These are phyloP conservation scores for Aspergillus cejpii DNA, from an alignment of 2,329 filamentous ascomycete genomes.

Conservation along the genomic window DNA sequence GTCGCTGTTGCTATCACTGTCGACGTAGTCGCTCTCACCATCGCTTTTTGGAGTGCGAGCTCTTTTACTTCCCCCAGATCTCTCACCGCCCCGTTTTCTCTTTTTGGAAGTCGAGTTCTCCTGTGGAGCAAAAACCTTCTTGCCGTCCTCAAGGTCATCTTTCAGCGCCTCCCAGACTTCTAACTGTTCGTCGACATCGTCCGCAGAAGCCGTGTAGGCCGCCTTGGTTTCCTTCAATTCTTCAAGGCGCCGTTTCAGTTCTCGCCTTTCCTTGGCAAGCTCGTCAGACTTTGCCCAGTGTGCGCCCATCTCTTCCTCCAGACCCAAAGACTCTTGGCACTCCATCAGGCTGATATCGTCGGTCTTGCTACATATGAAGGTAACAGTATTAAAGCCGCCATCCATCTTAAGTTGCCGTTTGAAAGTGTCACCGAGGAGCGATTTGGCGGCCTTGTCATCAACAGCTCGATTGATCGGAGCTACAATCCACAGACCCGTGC, in stretches of 20 bases:
- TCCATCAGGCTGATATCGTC: conserved; percentile 53
- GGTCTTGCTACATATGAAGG: conserved; percentile 58
- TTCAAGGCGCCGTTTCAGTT: not conserved
- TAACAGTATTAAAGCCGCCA: conserved; percentile 48
- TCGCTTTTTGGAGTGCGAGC: not conserved
- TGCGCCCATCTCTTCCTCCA: conserved; percentile 18
- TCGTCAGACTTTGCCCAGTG: not conserved
- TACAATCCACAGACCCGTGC: conserved; percentile 11
- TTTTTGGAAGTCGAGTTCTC: not conserved
- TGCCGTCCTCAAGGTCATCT: not conserved
- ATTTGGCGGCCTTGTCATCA: conserved; percentile 54
- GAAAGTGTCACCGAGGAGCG: conserved; percentile 51
- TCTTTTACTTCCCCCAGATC: not conserved
- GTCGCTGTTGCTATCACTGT: not conserved
- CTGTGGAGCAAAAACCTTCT: not conserved
- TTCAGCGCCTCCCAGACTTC: not conserved
- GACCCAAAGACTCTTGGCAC: conserved; percentile 36
- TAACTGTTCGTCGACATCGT: not conserved
- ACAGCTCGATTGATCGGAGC: conserved; percentile 50
- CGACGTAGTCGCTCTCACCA: not conserved
- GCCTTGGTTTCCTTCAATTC: not conserved
- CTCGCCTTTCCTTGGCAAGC: not conserved
- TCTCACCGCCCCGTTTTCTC: not conserved
- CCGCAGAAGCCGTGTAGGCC: not conserved
- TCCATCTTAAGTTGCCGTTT: conserved; percentile 56